Conservation (phyloP, 2,329 filamentous ascomycete genomes). For the Colletotrichum abscissum region DNA sequence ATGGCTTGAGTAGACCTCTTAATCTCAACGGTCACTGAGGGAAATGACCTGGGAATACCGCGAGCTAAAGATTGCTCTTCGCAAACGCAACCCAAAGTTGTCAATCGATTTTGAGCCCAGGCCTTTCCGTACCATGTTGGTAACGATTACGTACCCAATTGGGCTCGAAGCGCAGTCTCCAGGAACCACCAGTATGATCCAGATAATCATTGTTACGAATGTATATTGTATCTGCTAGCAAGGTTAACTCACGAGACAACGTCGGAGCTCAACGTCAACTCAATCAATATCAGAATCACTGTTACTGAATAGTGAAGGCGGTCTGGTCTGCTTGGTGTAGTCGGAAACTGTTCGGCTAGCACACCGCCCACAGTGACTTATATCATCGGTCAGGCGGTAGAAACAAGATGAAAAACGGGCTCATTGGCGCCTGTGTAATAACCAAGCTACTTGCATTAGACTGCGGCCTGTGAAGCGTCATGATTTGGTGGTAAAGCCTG, state of each 20-base stretch:
- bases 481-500: background rate
- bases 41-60: background rate
- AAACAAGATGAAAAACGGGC: background rate
- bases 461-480: background rate
- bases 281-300: background rate
- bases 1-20: background rate
- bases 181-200: background rate
- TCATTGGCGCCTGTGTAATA: background rate
- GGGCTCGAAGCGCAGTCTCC: too few species aligned
- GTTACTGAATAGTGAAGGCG: background rate
- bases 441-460: background rate
- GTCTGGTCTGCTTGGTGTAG: background rate
- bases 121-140: background rate
- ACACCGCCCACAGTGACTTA: background rate
- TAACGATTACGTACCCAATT: background rate
- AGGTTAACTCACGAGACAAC: background rate
- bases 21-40: background rate
- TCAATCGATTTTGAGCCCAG: background rate
- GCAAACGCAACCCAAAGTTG: slow-evolving; percentile 9
- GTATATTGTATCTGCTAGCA: background rate
- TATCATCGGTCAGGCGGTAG: background rate
- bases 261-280: background rate
- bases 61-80: background rate
- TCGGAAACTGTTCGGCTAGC: background rate
- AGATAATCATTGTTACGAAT: background rate